Conservation (phyloP, 2,329 filamentous ascomycete species). For the Colletotrichum lini region DNA sequence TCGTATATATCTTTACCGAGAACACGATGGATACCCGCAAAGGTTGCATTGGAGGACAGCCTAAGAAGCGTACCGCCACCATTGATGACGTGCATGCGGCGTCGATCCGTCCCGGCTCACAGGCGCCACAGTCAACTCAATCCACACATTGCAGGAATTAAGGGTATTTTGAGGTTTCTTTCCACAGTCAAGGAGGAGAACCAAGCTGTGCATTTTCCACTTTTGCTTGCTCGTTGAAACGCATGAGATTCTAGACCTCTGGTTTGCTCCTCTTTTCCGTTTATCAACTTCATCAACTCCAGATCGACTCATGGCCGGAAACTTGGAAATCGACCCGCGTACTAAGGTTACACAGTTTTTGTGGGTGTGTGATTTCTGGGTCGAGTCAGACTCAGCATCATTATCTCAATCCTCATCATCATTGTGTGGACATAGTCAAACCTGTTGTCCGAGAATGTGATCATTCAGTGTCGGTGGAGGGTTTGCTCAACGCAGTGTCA, state of each 20-base stretch:
- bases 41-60: constrained; percentile 12
- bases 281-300: constrained; percentile 3
- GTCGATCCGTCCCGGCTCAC: constrained; percentile 9
- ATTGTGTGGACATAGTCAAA: neutral
- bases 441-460: constrained; percentile 1
- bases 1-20: constrained; percentile 4
- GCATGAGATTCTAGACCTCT: neutral
- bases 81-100: constrained; percentile 28
- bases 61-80: neutral
- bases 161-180: constrained; percentile 4
- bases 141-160: constrained; percentile 8
- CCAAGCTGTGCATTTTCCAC: neutral
- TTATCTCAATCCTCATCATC: neutral
- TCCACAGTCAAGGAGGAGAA: neutral
- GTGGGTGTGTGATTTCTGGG: neutral
- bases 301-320: constrained; percentile 11
- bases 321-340: constrained; percentile 6
- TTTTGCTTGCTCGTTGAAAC: neutral
- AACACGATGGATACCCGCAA: constrained; percentile 9
- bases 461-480: constrained; percentile 3
- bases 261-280: neutral
- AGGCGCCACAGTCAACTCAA: neutral
- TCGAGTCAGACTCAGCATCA: too few relatives aligned
- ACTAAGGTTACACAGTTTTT: constrained; percentile 1
- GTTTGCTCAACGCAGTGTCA: constrained; percentile 1